Base-by-base conservation (phyloP, 495 filamentous ascomycete genomes). In the Xylaria cubensis region DNA sequence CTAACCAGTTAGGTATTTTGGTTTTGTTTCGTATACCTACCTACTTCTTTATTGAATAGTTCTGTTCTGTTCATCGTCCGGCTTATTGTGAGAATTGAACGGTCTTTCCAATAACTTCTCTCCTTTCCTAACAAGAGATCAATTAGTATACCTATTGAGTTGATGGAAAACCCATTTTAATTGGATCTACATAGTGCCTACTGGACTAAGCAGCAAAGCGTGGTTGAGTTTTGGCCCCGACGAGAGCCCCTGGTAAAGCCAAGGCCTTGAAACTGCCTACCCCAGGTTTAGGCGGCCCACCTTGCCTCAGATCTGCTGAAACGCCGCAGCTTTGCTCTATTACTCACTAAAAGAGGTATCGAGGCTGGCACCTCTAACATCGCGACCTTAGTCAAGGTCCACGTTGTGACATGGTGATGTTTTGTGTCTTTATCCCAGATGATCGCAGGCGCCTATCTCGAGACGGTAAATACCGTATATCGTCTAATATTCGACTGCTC, bases 231-330 rank as follows among this genome's bases (percentile, higher is more conserved):
- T 53, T 53, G n/a, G 10, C 34, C 58, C n/a, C n/a, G 34, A 41
- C 34, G 17, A 10, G 0, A 36, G 0, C 26, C 64, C 64, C 29
- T 34, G 46, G 44, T 12, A 29, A 21, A 56, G 65, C 53, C 66
- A 68, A 68, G 51, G 34, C 50, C 66, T 55, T 68, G 66, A 68
- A 68, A 68, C 66, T 21, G 53, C 32, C 39, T 59, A 68, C 53
- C 50, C 53, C 53, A 59, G 66, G 51, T 26, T 42, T 68, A 36
- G 64, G 64, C 64, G 64, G 53, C n/a, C 64, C 66, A 59, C 66
- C 51, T 46, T 68, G 66, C 66, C 66, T 68, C 50, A 50, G 66
- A 68, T 68, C 66, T 29, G 29, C 32, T 56, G 65, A 67, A 67
- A 67, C 65, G 65, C 42, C 34, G 17, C 29, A 55, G 64, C 64